These are phyloP conservation scores for Aspergillus texensis DNA, from an alignment of 2,329 filamentous ascomycete species.

Conservation along the genomic window DNA sequence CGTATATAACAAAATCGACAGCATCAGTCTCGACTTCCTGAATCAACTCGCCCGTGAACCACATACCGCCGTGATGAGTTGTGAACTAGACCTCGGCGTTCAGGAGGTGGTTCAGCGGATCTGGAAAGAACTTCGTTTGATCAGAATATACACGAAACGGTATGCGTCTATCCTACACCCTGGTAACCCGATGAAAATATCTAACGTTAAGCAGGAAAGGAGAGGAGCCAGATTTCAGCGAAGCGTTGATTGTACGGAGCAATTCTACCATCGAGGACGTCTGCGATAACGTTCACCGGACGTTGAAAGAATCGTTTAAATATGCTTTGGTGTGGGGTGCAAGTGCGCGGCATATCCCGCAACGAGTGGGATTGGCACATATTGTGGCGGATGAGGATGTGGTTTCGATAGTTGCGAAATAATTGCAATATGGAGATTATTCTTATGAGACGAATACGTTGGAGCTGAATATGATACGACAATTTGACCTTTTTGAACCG, in stretches of 20 bases:
- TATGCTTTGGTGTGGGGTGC: slow-evolving; percentile 98
- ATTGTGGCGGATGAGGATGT: slow-evolving; percentile 72
- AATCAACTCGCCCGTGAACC: slow-evolving; percentile 90
- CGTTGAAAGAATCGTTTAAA: slow-evolving; percentile 97
- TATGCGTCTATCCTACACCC: slow-evolving; percentile 24
- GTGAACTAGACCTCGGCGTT: slow-evolving; percentile 91
- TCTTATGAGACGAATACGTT: neutral
- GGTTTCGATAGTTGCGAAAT: slow-evolving; percentile 64
- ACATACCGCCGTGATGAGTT: slow-evolving; percentile 95
- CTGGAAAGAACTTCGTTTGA: slow-evolving; percentile 89
- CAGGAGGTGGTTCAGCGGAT: slow-evolving; percentile 91
- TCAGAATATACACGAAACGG: slow-evolving; percentile 91
- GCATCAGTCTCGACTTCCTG: slow-evolving; percentile 88
- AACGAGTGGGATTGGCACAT: slow-evolving; percentile 86
- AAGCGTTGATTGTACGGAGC: slow-evolving; percentile 88
- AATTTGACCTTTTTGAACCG: neutral
- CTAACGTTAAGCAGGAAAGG: slow-evolving; percentile 66
- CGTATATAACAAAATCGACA: slow-evolving; percentile 99
- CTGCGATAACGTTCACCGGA: slow-evolving; percentile 91
- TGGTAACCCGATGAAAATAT: neutral
- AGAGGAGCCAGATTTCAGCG: slow-evolving; percentile 81
- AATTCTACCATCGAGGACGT: slow-evolving; percentile 94
- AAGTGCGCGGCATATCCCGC: slow-evolving; percentile 90
- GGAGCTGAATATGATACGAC: neutral
- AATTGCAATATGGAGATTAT: slow-evolving; percentile 8